Evolutionary conservation across 2,329 filamentous ascomycete genomes (phyloP), one percentile per base, ranked within the genome.

Genomic region (Clonostachys sp.): DNA sequence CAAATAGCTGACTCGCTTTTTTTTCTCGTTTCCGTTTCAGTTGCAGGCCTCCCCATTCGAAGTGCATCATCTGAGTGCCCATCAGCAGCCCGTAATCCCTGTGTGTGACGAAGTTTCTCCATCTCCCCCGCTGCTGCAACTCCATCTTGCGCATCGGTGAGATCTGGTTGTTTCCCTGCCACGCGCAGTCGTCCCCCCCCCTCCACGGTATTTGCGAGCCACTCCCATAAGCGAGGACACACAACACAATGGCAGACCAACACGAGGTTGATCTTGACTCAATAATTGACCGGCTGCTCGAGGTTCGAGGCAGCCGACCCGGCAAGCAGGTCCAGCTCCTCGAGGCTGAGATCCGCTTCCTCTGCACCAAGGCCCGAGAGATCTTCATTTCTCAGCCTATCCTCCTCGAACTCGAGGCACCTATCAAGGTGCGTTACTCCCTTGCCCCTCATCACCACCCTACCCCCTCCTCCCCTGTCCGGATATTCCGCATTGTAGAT

Each of bases 351-450:
- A 99, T 99, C 60, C 87, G 92, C 66, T 96, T 84, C 73, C 83
- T 99, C 56, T 99, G 94, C 83, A 96, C 92, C 68, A 97, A 97
- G 78, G 91, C 92, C 54, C 87, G 94, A 57, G 94, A 99, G 78
- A 97, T 99, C 63, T 97, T 99, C 79, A 97, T 99, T 72, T 96
- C 91, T 53, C 94, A 99, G 77, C 94, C 94, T 57, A 97, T 97
- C 64, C 78, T 99, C 58, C 84, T 99, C 57, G 94, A 99, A 77
- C 83, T 99, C 45, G 94, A 97, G 73, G 94, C 94, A 65, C 94
- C 94, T 53, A 97, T 99, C 74, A 99, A 99, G 91, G 92, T 96
- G 79, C 61, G 78, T 66, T 9, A 12, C 12, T 18, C 12, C 40
- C 8, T 40, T 20, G 13, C 10, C 33, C 16, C 43, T 34, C 30